Conservation (phyloP, 2,329 filamentous ascomycete genomes). For the Periconia digitata region DNA sequence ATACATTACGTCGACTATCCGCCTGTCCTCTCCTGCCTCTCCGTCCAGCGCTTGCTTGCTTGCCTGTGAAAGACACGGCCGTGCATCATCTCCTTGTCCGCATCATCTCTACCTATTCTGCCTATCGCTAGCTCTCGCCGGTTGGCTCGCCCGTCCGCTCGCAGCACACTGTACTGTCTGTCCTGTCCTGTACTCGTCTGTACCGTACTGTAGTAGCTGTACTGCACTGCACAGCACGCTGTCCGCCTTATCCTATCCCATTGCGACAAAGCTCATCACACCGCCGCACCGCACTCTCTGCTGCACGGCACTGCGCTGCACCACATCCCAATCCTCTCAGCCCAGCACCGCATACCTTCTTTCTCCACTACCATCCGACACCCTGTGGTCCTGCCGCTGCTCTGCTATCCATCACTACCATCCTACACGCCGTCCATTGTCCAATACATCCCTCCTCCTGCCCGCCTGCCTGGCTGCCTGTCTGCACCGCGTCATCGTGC, state of each 20-base stretch:
- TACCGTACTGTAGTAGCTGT: too few relatives aligned
- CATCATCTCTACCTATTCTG: not conserved
- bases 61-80: too few relatives aligned
- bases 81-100: not conserved
- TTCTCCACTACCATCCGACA: not conserved
- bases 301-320: not conserved
- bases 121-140: not conserved
- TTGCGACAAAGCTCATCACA: not conserved
- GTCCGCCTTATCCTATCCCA: not conserved
- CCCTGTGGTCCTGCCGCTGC: not conserved
- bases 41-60: too few relatives aligned
- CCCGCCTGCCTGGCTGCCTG: not conserved
- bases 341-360: slow-evolving; percentile 11
- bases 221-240: not conserved
- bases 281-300: not conserved
- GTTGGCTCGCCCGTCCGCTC: too few relatives aligned
- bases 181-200: too few relatives aligned
- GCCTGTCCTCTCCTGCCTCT: too few relatives aligned
- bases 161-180: too few relatives aligned
- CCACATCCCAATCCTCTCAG: not conserved
- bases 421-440: slow-evolving; percentile 7
- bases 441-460: not conserved
- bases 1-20: too few relatives aligned
- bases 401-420: slow-evolving; percentile 5
- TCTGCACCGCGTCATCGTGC: not conserved